These are phyloP conservation scores for Podospora anserina DNA, from an alignment of 495 filamentous ascomycete genomes.

Conservation along the genomic window DNA sequence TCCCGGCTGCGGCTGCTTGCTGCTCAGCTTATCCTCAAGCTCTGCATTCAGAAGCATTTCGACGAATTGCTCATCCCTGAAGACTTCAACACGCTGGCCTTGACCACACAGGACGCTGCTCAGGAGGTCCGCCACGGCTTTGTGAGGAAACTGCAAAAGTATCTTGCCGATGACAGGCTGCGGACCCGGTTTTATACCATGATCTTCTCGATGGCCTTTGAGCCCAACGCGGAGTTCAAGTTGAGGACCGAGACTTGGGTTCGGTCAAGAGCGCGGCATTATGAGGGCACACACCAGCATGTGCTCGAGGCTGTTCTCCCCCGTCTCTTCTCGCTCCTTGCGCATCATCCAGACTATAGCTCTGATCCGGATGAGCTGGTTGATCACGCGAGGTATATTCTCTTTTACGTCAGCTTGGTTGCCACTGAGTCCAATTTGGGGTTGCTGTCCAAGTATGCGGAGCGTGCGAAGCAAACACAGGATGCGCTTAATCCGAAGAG, in stretches of 20 bases:
- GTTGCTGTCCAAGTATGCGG: slow-evolving; percentile 85
- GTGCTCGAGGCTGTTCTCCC: slow-evolving; percentile 83
- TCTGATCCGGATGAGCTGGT: slow-evolving; percentile 63
- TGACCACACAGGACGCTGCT: slow-evolving; percentile 74
- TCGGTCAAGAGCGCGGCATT: slow-evolving; percentile 64
- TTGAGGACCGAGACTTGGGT: slow-evolving; percentile 82
- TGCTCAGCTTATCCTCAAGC: slow-evolving; percentile 76
- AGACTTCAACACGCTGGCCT: slow-evolving; percentile 76
- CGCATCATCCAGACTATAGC: slow-evolving; percentile 91
- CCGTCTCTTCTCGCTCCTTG: slow-evolving; percentile 79
- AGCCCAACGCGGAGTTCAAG: slow-evolving; percentile 67
- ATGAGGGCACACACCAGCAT: slow-evolving; percentile 51
- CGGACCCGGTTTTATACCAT: slow-evolving; percentile 79
- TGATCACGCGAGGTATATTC: slow-evolving; percentile 78
- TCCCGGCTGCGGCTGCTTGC: slow-evolving; percentile 76
- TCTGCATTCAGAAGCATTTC: slow-evolving; percentile 69
- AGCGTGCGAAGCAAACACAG: slow-evolving; percentile 84
- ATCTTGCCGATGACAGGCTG: slow-evolving; percentile 65
- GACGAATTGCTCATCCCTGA: slow-evolving; percentile 68
- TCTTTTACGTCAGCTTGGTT: slow-evolving; percentile 82
- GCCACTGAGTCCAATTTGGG: slow-evolving; percentile 83
- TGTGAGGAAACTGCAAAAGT: slow-evolving; percentile 80
- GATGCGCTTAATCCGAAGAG: slow-evolving; percentile 66
- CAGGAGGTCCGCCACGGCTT: slow-evolving; percentile 72
- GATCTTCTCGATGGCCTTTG: slow-evolving; percentile 85